Conservation (phyloP, 83 land plant species). For the Picea abies region DNA sequence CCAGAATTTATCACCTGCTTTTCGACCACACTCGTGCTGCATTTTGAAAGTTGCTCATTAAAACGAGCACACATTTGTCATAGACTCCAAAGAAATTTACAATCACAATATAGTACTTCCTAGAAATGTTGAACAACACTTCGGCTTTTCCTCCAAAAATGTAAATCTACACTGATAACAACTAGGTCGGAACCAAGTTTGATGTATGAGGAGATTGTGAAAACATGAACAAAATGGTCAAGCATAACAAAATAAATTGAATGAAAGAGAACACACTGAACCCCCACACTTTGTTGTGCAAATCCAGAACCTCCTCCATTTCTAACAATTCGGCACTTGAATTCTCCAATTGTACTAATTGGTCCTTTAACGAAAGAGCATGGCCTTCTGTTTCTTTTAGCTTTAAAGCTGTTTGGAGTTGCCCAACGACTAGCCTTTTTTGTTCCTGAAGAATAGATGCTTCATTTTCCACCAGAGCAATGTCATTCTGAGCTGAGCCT, state of each 20-base stretch:
- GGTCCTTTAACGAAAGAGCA: conserved; percentile 12
- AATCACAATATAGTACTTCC: conserved; percentile 2
- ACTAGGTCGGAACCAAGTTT: conserved; percentile 13
- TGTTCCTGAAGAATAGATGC: conserved; percentile 16
- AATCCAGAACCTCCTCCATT: conserved; percentile 9
- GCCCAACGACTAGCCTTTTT: conserved; percentile 3
- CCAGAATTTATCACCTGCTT: conserved; percentile 3
- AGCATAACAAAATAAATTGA: conserved; percentile 10
- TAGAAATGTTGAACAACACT: neutral
- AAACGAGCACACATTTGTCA: neutral
- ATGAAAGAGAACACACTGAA: conserved; percentile 12
- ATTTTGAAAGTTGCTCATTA: neutral
- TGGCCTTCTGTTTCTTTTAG: conserved; percentile 2
- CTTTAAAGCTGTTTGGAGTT: conserved; percentile 5
- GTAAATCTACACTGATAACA: neutral
- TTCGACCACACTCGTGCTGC: neutral
- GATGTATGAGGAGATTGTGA: neutral
- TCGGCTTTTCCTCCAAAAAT: neutral
- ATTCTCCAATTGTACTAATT: conserved; percentile 10
- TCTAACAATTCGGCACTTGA: neutral
- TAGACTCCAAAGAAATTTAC: conserved; percentile 3
- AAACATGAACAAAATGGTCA: conserved; percentile 5
- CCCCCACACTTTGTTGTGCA: conserved; percentile 15
- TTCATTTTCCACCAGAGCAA: conserved; percentile 10
- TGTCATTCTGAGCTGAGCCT: neutral